Evolutionary conservation across 129 eudicot genomes (phyloP).

Genomic region (Artemisia tridentata): DNA sequence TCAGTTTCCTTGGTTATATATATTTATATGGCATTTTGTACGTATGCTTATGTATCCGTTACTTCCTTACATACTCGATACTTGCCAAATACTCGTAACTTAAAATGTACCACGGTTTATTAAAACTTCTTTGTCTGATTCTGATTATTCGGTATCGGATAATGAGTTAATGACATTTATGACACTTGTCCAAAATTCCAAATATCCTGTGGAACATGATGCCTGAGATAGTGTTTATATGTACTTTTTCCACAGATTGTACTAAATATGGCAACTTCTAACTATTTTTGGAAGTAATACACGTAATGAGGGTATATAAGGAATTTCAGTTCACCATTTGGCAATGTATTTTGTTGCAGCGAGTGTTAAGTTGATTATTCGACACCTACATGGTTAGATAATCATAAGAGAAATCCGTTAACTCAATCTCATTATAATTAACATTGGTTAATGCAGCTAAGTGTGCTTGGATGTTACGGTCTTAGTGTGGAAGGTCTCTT

Average conservation of each 20-base stretch:
- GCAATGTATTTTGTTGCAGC: background rate
- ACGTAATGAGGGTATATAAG: background rate
- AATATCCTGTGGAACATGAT: background rate
- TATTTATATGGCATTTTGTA: background rate
- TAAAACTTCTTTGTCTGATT: background rate
- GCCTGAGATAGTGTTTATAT: background rate
- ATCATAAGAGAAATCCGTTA: background rate
- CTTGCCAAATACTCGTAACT: background rate
- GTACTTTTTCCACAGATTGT: constrained; percentile 13
- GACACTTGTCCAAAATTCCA: background rate
- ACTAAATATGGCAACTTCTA: background rate
- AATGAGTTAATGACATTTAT: background rate
- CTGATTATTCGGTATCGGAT: background rate
- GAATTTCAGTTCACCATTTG: background rate
- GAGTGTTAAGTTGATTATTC: background rate
- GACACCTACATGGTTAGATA: background rate
- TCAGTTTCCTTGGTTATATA: background rate
- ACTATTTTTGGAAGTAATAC: constrained; percentile 6
- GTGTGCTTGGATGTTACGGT: constrained; percentile 55
- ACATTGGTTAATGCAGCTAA: constrained; percentile 49
- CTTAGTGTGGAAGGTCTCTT: constrained; percentile 48
- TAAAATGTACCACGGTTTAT: background rate
- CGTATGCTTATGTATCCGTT: background rate
- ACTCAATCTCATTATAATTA: background rate
- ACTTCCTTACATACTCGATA: background rate